Evolutionary conservation across 2,329 filamentous ascomycete species (phyloP), one percentile per base, ranked within the genome.

Genomic region (Xylariaceae sp.): DNA sequence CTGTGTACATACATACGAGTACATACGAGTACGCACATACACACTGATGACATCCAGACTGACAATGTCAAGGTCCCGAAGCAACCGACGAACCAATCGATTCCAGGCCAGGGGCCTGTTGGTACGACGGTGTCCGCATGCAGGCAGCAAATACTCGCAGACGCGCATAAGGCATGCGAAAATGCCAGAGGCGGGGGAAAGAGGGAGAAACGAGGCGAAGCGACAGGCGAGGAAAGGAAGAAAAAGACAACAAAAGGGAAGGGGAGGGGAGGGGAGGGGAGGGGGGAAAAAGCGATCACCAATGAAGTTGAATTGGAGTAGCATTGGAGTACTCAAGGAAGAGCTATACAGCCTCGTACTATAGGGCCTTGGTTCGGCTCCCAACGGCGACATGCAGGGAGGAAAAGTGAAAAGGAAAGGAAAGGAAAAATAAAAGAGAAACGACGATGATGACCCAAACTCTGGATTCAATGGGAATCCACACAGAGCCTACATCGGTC

Each of bases 361-460:
- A 69, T 68, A 68, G 59, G 23, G 62, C 60, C 44, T 51, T 9
- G 50, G 54, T 61, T 68, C 62, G 68, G 67, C 65, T 67, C 51
- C 63, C 63, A 55, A 64, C 69, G 69, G 68, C 65, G 65, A 62
- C 62, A 60, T 71, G 69, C 68, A 71, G 67, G 64, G 64, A 63
- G 23, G 23, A 30, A 30, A 5, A 5, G 23, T 18, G 17, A 18
- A 18, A 30, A 30, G 23, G 23, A 5, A 5, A 30, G 23, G 23
- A 30, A 5, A 30, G 23, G 23, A 30, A 30, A 30, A 30, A 30
- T 18, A 30, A 30, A 30, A 30, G 23, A 30, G 23, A 30, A 8
- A 41, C 37, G 37, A 41, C 37, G 37, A 41, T 30, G 23, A 67
- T 64, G 68, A 41, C 37, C 62, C 68, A 67, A 68, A 64, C 63